phyloP scores from a whole-genome alignment of 371 early-diverging fungal genomes.

The Syncephalastrum sp. region DNA sequence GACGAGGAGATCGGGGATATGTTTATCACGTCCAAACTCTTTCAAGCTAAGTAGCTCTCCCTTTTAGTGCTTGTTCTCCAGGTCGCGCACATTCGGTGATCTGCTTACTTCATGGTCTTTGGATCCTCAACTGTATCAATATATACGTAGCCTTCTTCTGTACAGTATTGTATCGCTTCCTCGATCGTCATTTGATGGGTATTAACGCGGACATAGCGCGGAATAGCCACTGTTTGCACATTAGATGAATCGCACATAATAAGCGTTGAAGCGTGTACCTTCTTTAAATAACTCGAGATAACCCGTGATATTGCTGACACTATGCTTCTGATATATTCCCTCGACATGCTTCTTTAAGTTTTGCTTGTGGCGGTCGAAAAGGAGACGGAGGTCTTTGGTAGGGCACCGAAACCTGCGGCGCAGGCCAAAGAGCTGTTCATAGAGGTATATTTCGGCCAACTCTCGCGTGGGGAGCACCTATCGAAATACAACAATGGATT shows the following conservation, averaged over 20 bases:
- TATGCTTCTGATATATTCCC: no score
- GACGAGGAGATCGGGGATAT: conserved; percentile 80
- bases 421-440: neutral
- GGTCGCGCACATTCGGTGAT: no score
- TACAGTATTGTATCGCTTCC: conserved; percentile 65
- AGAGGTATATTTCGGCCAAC: neutral
- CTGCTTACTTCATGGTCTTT: no score
- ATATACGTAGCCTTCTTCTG: conserved; percentile 57
- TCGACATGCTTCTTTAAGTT: no score
- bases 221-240: conserved; percentile 39
- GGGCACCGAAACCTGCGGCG: no score
- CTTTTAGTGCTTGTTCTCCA: no score
- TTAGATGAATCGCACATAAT: neutral
- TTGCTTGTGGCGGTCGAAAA: no score
- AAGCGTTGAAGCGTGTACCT: no score
- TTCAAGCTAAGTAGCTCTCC: conserved; percentile 15
- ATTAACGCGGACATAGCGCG: conserved; percentile 79
- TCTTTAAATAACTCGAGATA: no score
- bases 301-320: no score
- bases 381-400: no score
- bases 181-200: conserved; percentile 65
- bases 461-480: neutral
- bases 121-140: conserved; percentile 19
- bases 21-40: conserved; percentile 63
- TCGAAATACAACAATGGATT: no score